Base-by-base conservation (phyloP, 23 red algal genomes). In the Gracilaria gracilis region DNA sequence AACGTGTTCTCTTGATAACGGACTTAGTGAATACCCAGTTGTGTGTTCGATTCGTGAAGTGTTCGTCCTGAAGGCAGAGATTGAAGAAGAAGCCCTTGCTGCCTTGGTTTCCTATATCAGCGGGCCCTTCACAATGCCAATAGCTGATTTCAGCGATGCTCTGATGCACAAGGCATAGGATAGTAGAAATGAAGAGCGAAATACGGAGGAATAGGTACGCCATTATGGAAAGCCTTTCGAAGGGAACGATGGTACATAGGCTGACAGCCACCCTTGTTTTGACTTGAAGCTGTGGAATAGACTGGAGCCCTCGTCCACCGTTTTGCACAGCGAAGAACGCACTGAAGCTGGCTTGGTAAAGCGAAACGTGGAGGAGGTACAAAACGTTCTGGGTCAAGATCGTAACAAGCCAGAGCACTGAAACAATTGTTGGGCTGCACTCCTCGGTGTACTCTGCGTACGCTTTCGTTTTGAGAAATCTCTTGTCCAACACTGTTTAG, bases 1-100 rank as follows among this genome's bases (percentile, higher is more conserved):
- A 85, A 31, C 59, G 59, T 21, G 81, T 85, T 3, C 71, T 85
- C 46, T 67, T 69, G 40, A 85, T 50, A 25, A 70, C 8, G 9
- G 81, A 85, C 38, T 85, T 85, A 21, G 59, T 62, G 59, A 85
- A 70, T 16, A 50, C 59, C 81, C 81, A 85, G 28, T 47, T 67
- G 58, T 67, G 81, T 15, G 81, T 69, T 38, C 54, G 81, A 0
- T 50, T 24, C 9, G 24, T 61, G 57, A 85, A 85, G 40, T 65
- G 59, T 2, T 85, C 59, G 33, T 85, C 65, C 28, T 51, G 51
- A 11, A 85, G 27, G 42, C 81, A 85, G 21, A 85, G 55, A 38
- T 85, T 85, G 59, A 69, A 69, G 36, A 85, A 85, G 35, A 65
- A 62, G 16, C 81, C 81, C 61, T 71, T 65, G 13, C 37, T 21